phyloP scores from a whole-genome alignment of 2,329 filamentous ascomycete genomes.

The Fusarium sacchari region DNA sequence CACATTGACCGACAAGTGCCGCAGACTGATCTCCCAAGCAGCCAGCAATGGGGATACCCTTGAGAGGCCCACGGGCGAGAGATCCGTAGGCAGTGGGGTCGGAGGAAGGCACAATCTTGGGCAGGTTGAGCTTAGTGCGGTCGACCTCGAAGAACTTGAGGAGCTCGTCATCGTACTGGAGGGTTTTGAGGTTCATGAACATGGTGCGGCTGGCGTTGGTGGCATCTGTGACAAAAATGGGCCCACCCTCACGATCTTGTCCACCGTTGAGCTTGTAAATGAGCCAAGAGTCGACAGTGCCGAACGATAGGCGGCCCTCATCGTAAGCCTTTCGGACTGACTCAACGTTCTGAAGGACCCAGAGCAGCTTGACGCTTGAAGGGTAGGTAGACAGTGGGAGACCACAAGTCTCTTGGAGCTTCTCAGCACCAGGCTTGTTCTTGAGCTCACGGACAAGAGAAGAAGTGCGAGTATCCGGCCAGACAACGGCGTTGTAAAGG shows the following conservation, averaged over 20 bases:
- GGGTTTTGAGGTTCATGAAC: slow-evolving; percentile 89
- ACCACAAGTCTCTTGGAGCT: slow-evolving; percentile 76
- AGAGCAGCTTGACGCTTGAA: slow-evolving; percentile 84
- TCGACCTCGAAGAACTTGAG: slow-evolving; percentile 82
- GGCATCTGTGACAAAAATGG: slow-evolving; percentile 83
- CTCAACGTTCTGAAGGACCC: slow-evolving; percentile 78
- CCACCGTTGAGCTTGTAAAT: slow-evolving; percentile 86
- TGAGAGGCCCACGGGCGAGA: slow-evolving; percentile 71
- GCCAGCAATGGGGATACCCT: slow-evolving; percentile 79
- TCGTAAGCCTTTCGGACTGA: slow-evolving; percentile 80
- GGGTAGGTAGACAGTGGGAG: slow-evolving; percentile 90
- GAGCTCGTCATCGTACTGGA: slow-evolving; percentile 81
- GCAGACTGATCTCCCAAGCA: slow-evolving; percentile 89
- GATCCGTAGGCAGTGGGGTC: slow-evolving; percentile 77
- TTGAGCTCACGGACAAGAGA: slow-evolving; percentile 80
- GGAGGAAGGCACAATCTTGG: slow-evolving; percentile 86
- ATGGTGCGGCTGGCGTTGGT: slow-evolving; percentile 92
- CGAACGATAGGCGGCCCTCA: slow-evolving; percentile 79
- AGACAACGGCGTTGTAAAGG: slow-evolving; percentile 86
- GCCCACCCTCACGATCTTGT: slow-evolving; percentile 61
- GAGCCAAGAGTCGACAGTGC: slow-evolving; percentile 89
- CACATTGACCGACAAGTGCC: slow-evolving; percentile 85
- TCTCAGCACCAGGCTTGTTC: slow-evolving; percentile 71
- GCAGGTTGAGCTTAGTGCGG: slow-evolving; percentile 74
- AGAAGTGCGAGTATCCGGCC: slow-evolving; percentile 86